Conservation (phyloP, 169 alveolate genomes). For the Plasmodium ovale region DNA sequence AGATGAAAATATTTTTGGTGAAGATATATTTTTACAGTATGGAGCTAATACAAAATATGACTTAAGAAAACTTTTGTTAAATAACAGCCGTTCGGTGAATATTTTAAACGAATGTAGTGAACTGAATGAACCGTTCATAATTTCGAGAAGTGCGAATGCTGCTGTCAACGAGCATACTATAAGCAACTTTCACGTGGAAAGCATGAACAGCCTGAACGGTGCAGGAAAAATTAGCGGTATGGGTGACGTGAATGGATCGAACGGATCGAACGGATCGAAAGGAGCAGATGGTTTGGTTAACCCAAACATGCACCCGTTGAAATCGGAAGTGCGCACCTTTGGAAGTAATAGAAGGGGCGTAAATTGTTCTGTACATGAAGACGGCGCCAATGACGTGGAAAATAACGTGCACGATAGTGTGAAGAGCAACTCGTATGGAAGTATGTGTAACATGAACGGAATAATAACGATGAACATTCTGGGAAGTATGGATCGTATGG, state of each 20-base stretch:
- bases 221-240: too few species aligned
- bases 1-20: constrained; percentile 1
- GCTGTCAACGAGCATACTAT: not conserved
- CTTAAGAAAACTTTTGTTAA: not conserved
- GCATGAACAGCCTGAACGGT: too few species aligned
- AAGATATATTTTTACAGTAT: not conserved
- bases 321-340: too few species aligned
- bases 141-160: not conserved
- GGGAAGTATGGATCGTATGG: too few species aligned
- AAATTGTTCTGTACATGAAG: too few species aligned
- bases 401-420: not conserved
- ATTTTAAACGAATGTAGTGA: not conserved
- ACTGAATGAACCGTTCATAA: not conserved
- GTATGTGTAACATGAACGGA: not conserved
- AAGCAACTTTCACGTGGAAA: not conserved
- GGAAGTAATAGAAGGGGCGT: too few species aligned
- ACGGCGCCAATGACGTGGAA: not conserved
- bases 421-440: not conserved
- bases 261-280: too few species aligned
- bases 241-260: too few species aligned
- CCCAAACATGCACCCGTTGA: too few species aligned
- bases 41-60: not conserved
- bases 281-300: too few species aligned
- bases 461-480: too few species aligned
- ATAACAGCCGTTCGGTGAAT: not conserved